Conservation (phyloP, 2,329 filamentous ascomycete species). For the Xylaria sp. region DNA sequence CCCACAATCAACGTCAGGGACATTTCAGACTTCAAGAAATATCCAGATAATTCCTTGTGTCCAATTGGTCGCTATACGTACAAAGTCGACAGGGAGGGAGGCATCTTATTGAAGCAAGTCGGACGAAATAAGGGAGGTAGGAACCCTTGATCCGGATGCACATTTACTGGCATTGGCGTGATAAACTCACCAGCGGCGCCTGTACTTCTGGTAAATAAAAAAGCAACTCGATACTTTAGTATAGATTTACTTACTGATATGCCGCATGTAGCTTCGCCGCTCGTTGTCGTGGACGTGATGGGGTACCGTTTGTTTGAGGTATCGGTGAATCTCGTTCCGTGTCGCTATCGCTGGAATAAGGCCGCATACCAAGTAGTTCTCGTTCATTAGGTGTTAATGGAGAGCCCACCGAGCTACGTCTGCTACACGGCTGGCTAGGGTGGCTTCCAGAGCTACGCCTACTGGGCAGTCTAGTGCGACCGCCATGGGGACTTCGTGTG, state of each 20-base stretch:
- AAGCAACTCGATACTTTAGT: conserved; percentile 20
- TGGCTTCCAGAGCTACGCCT: conserved; percentile 30
- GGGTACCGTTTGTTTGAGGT: conserved; percentile 35
- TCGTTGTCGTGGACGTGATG: conserved; percentile 40
- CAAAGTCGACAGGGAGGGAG: neutral
- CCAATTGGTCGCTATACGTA: neutral
- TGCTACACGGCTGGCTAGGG: conserved; percentile 29
- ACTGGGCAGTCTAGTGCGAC: conserved; percentile 33
- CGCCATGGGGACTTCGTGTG: conserved; percentile 21
- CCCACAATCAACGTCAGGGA: neutral
- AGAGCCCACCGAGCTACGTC: conserved; percentile 40
- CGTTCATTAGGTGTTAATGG: conserved; percentile 48
- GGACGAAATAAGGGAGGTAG: neutral
- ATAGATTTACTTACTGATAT: conserved; percentile 44
- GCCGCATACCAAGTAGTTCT: conserved; percentile 48
- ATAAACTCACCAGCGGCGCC: conserved; percentile 44
- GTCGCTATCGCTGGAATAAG: conserved; percentile 42
- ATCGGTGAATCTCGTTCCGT: conserved; percentile 40
- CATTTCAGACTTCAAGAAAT: neutral
- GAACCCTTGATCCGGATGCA: neutral
- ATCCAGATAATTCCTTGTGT: neutral
- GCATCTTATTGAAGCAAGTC: neutral
- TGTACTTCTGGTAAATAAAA: conserved; percentile 36
- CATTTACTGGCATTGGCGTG: neutral
- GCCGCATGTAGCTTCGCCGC: conserved; percentile 43